These are phyloP conservation scores for Trypanosoma rangeli DNA, from an alignment of 208 protist species.

Conservation along the genomic window DNA sequence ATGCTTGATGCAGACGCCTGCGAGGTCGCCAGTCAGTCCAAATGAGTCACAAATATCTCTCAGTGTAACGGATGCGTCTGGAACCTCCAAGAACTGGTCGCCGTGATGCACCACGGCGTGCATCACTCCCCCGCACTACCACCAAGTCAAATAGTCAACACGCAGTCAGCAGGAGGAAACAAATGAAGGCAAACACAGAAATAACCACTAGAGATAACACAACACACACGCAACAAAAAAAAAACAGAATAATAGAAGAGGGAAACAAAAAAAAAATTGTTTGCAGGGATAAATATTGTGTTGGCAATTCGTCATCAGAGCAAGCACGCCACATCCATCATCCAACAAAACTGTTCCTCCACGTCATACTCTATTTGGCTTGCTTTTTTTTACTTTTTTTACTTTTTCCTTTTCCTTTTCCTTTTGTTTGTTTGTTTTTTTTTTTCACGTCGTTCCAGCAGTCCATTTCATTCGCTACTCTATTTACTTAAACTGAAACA, in stretches of 20 bases:
- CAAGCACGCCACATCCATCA: background rate
- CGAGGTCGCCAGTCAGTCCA: conserved; percentile 36
- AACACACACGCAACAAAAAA: conserved; percentile 8
- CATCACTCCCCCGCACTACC: background rate
- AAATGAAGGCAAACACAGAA: conserved; percentile 2
- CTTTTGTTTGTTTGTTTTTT: background rate
- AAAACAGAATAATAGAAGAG: background rate
- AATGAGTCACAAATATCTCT: conserved; percentile 72
- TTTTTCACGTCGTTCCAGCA: background rate
- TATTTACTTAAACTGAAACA: background rate
- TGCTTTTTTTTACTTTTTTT: too few relatives aligned
- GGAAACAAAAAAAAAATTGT: background rate
- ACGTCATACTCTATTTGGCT: too few relatives aligned
- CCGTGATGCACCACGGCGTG: conserved; percentile 59
- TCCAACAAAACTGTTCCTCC: background rate
- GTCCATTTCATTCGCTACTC: too few relatives aligned
- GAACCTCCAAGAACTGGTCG: conserved; percentile 67
- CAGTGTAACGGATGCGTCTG: conserved; percentile 57
- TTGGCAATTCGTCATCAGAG: too few relatives aligned
- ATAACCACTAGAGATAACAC: background rate
- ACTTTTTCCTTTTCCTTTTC: background rate
- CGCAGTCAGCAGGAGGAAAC: conserved; percentile 4
- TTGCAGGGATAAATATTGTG: background rate
- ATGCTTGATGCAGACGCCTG: conserved; percentile 52
- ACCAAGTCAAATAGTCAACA: background rate